Percentiles rank a stretch among this genome's conserved stretches.
phyloP scores from a whole-genome alignment of 371 early-diverging fungal genomes.

The Mucor plumbeus region DNA sequence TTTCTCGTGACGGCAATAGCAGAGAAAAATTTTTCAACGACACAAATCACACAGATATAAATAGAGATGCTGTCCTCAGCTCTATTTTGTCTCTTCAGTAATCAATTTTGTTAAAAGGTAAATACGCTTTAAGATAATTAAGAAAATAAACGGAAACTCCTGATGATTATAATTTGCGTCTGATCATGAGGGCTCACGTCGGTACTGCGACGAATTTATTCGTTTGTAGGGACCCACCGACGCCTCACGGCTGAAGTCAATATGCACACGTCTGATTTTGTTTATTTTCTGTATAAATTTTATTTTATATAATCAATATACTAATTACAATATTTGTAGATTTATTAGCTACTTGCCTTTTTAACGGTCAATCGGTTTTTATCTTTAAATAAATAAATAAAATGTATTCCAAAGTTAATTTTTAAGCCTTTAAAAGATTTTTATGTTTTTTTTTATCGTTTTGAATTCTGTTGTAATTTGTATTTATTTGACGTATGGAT shows the following conservation, averaged over 20 bases:
- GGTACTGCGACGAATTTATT: slow-evolving; percentile 20
- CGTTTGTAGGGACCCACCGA: slow-evolving; percentile 28
- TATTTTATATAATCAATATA: background rate
- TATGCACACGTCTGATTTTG: slow-evolving; percentile 26
- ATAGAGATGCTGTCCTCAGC: background rate
- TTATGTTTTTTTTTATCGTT: no score
- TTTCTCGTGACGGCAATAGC: slow-evolving; percentile 1
- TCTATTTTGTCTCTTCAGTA: background rate
- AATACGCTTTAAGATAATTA: background rate
- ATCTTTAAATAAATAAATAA: no score
- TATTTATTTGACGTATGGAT: no score
- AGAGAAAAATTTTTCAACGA: background rate
- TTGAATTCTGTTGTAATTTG: no score
- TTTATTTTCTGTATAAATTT: background rate
- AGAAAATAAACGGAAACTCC: background rate
- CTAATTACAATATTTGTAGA: background rate
- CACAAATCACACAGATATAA: background rate
- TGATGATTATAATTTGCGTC: slow-evolving; percentile 35
- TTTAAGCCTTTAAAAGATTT: no score
- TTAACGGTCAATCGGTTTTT: no score
- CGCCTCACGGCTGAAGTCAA: slow-evolving; percentile 26
- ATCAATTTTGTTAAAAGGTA: slow-evolving; percentile 1
- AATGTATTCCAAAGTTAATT: no score
- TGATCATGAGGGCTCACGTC: slow-evolving; percentile 25
- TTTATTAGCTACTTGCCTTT: background rate